Conservation (phyloP, 345 rosid genomes). For the Aegle marmelos region DNA sequence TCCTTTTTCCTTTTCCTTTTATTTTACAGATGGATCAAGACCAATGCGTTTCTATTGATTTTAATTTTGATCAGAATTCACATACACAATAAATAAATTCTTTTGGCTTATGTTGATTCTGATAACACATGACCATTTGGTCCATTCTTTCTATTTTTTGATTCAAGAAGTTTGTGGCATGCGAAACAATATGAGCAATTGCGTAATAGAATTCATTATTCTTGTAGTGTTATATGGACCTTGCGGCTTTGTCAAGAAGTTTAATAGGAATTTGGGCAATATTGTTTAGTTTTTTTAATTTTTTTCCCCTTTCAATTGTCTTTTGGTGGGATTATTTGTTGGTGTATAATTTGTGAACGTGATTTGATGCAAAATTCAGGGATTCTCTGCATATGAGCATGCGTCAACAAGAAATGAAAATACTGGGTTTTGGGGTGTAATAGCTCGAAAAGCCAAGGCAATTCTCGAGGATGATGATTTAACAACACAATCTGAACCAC, state of each 20-base stretch:
- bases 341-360: not conserved
- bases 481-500: conserved; percentile 26
- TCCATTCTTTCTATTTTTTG: not conserved
- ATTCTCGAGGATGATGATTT: conserved; percentile 72
- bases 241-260: not conserved
- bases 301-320: not conserved
- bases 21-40: not conserved
- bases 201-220: not conserved
- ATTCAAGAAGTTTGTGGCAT: not conserved
- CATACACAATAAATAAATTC: not conserved
- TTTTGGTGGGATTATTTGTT: not conserved
- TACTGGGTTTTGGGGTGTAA: conserved; percentile 78
- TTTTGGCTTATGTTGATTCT: not conserved
- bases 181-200: not conserved
- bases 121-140: not conserved
- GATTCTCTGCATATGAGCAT: conserved; percentile 68
- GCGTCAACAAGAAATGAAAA: conserved; percentile 30
- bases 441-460: conserved; percentile 85
- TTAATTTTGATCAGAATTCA: not conserved
- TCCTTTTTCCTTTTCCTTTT: not conserved
- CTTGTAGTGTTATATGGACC: not conserved
- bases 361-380: conserved; percentile 28
- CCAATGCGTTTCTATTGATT: too few species aligned
- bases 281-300: not conserved
- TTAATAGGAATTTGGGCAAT: not conserved